Percentiles rank a stretch among this genome's conserved stretches.
Conservation (phyloP, 257 asterid species). For the Voacanga thouarsii region DNA sequence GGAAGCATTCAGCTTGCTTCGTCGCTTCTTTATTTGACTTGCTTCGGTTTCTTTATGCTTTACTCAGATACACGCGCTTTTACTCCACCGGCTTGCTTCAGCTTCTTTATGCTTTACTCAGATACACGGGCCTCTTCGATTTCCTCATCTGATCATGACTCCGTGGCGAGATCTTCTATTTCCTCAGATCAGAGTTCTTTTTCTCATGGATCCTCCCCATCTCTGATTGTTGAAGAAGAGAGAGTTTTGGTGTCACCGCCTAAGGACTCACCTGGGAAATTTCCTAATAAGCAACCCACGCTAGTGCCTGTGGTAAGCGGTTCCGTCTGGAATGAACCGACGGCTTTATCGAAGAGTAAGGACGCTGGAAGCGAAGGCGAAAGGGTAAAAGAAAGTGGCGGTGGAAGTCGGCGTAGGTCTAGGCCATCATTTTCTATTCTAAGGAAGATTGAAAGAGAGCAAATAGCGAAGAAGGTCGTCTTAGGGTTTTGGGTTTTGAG, state of each 20-base stretch:
- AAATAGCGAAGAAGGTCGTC: constrained; percentile 32
- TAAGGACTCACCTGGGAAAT: too few species aligned
- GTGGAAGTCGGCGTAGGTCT: constrained; percentile 25
- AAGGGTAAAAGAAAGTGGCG: constrained; percentile 23
- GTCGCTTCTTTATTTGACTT: too few species aligned
- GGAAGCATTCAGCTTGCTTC: too few species aligned
- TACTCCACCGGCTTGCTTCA: too few species aligned
- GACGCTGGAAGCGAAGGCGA: constrained; percentile 21
- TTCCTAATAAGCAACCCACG: too few species aligned
- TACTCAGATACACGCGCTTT: too few species aligned
- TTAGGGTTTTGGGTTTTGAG: constrained; percentile 60
- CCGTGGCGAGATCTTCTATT: constrained; percentile 49
- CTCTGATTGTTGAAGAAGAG: too few species aligned
- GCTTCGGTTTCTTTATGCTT: too few species aligned
- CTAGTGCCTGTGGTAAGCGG: constrained; percentile 30
- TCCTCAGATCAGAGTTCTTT: constrained; percentile 44
- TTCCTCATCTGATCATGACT: too few species aligned
- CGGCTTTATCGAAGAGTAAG: constrained; percentile 26
- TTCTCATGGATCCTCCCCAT: constrained; percentile 31
- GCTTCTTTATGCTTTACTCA: too few species aligned
- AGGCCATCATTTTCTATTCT: constrained; percentile 2
- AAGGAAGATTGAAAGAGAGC: constrained; percentile 16
- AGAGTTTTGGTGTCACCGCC: too few species aligned
- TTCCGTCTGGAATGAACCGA: constrained; percentile 23
- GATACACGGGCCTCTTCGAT: too few species aligned